Evolutionary conservation across 2,329 filamentous ascomycete genomes (phyloP).

Genomic region (Geosmithia flava): DNA sequence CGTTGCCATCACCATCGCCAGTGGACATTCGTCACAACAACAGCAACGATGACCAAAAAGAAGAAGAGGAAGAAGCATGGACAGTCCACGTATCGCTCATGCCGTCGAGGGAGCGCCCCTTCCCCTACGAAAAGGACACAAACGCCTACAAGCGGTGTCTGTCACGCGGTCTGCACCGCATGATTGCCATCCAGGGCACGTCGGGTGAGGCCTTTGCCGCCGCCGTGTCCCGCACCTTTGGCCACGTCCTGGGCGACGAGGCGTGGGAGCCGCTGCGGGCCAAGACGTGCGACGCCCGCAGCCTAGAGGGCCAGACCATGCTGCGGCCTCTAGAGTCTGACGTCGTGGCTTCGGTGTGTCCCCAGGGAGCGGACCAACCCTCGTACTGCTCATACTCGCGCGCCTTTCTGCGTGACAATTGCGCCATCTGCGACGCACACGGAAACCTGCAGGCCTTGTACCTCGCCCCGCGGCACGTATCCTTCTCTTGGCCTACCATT

Average conservation of each 20-base stretch:
- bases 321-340: slow-evolving; percentile 36
- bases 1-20: no score
- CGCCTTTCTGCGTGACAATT: slow-evolving; percentile 38
- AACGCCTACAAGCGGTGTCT: slow-evolving; percentile 48
- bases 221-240: slow-evolving; percentile 37
- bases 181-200: slow-evolving; percentile 38
- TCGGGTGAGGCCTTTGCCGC: slow-evolving; percentile 33
- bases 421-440: slow-evolving; percentile 39
- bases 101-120: slow-evolving; percentile 38
- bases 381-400: slow-evolving; percentile 16
- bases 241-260: slow-evolving; percentile 29
- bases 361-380: not conserved
- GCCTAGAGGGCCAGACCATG: slow-evolving; percentile 44
- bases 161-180: slow-evolving; percentile 45
- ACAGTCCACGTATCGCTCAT: slow-evolving; percentile 48
- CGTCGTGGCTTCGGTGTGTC: slow-evolving; percentile 16
- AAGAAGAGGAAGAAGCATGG: slow-evolving; percentile 22
- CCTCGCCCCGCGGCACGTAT: slow-evolving; percentile 41
- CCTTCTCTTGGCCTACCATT: slow-evolving; percentile 43
- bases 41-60: not conserved
- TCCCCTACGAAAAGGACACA: slow-evolving; percentile 50
- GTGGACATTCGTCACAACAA: slow-evolving; percentile 2
- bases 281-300: slow-evolving; percentile 41
- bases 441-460: slow-evolving; percentile 48
- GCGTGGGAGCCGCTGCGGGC: slow-evolving; percentile 47